Percentiles rank a stretch among this genome's conserved stretches.
These are phyloP conservation scores for Ophidiomyces ophidiicola DNA, from an alignment of 2,329 filamentous ascomycete species.

Conservation along the genomic window DNA sequence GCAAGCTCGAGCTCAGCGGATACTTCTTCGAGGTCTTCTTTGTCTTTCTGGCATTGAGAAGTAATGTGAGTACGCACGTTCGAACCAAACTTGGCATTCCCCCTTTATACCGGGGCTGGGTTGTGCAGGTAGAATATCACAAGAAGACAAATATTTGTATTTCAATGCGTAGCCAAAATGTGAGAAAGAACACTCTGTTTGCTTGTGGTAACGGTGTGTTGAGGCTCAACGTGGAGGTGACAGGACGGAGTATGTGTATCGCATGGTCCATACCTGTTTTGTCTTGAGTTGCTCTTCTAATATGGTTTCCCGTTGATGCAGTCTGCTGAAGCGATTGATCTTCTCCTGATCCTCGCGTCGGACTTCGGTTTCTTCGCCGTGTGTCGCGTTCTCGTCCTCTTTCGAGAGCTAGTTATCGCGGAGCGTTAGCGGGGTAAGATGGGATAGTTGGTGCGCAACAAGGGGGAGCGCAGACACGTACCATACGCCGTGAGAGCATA, in stretches of 20 bases:
- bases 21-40: conserved; percentile 92
- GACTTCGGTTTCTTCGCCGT: conserved; percentile 76
- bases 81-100: no score
- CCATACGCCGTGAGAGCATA: conserved; percentile 51
- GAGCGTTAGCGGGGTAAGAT: conserved; percentile 1
- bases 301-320: conserved; percentile 72
- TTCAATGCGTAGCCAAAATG: conserved; percentile 1
- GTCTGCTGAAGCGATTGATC: conserved; percentile 92
- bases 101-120: no score
- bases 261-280: conserved; percentile 54
- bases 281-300: conserved; percentile 68
- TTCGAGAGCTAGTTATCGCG: conserved; percentile 79
- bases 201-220: no score
- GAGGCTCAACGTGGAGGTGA: background rate
- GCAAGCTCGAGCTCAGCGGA: conserved; percentile 82
- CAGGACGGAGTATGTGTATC: background rate
- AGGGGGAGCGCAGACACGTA: conserved; percentile 25
- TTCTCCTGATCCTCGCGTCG: conserved; percentile 95
- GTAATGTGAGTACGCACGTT: no score
- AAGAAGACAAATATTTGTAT: no score
- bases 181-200: background rate
- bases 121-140: no score
- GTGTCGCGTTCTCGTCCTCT: conserved; percentile 68
- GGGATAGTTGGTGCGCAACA: background rate
- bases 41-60: conserved; percentile 77